Evolutionary conservation across 768 basidiomycete species (phyloP).

Genomic region (Termitomyces sp.): DNA sequence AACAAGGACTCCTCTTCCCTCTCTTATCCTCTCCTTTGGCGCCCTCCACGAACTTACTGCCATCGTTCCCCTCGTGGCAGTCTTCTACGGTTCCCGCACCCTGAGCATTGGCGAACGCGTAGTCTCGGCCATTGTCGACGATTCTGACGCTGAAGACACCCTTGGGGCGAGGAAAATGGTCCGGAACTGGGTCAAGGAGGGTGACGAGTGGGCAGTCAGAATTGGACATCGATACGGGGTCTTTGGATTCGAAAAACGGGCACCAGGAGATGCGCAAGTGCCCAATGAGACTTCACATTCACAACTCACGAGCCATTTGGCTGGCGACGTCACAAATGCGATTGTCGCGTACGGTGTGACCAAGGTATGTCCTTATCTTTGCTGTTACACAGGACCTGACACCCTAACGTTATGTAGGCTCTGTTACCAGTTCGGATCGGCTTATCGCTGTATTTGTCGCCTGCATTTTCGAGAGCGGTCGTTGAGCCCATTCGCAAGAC

Average conservation of each 20-base stretch:
- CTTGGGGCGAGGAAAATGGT: conserved; percentile 43
- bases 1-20: conserved; percentile 74
- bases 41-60: conserved; percentile 87
- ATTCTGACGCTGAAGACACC: conserved; percentile 9
- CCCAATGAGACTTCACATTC: conserved; percentile 20
- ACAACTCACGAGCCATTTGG: conserved; percentile 40
- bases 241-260: conserved; percentile 69
- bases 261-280: conserved; percentile 23
- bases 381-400: not conserved
- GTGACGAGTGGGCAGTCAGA: conserved; percentile 64
- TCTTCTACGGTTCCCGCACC: conserved; percentile 68
- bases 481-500: conserved; percentile 56
- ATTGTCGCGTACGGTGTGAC: conserved; percentile 77
- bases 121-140: conserved; percentile 36
- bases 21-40: conserved; percentile 74
- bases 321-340: conserved; percentile 79
- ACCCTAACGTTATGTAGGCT: conserved; percentile 53
- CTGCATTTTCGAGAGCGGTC: conserved; percentile 64
- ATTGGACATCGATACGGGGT: conserved; percentile 77
- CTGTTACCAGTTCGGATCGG: conserved; percentile 72
- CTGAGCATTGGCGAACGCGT: conserved; percentile 69
- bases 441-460: conserved; percentile 67
- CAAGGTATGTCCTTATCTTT: conserved; percentile 48
- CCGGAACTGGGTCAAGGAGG: conserved; percentile 71
- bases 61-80: conserved; percentile 64